Evolutionary conservation across 1,139 yeast species (phyloP).

Genomic region (Chernovozyma sophiae-reginae): DNA sequence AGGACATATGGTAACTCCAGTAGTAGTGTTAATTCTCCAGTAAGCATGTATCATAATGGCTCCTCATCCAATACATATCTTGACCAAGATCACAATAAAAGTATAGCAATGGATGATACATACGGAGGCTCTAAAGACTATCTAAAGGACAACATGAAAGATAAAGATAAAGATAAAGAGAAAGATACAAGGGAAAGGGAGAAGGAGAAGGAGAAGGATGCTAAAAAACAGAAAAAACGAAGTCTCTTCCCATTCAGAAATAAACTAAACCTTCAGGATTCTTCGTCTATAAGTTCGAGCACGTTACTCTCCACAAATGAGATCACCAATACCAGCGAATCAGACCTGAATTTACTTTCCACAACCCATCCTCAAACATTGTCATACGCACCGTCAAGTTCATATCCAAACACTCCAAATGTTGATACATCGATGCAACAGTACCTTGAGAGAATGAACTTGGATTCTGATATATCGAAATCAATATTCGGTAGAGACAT

Average conservation of each 20-base stretch:
- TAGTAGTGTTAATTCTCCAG: constrained; percentile 7
- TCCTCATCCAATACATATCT: not conserved
- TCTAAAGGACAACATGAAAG: not conserved
- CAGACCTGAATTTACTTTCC: too few species aligned
- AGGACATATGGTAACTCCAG: constrained; percentile 6
- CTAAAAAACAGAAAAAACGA: constrained; percentile 48
- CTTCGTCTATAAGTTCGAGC: too few species aligned
- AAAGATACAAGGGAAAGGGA: constrained; percentile 1
- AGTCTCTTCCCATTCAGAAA: constrained; percentile 59
- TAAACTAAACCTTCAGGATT: constrained; percentile 14
- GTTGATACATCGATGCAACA: constrained; percentile 25
- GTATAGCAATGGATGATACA: constrained; percentile 3
- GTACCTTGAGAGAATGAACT: constrained; percentile 37
- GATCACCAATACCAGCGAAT: too few species aligned
- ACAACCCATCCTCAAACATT: too few species aligned
- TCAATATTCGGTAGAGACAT: constrained; percentile 67
- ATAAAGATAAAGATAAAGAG: not conserved
- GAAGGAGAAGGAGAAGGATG: constrained; percentile 20
- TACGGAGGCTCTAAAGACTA: not conserved
- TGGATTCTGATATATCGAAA: constrained; percentile 33
- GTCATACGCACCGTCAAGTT: too few species aligned
- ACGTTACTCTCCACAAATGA: too few species aligned
- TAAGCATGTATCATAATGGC: constrained; percentile 1
- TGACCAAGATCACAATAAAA: constrained; percentile 3
- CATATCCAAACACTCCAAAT: constrained; percentile 6